phyloP scores from a whole-genome alignment of 2,329 filamentous ascomycete genomes.

The Pseudogymnoascus sp. region DNA sequence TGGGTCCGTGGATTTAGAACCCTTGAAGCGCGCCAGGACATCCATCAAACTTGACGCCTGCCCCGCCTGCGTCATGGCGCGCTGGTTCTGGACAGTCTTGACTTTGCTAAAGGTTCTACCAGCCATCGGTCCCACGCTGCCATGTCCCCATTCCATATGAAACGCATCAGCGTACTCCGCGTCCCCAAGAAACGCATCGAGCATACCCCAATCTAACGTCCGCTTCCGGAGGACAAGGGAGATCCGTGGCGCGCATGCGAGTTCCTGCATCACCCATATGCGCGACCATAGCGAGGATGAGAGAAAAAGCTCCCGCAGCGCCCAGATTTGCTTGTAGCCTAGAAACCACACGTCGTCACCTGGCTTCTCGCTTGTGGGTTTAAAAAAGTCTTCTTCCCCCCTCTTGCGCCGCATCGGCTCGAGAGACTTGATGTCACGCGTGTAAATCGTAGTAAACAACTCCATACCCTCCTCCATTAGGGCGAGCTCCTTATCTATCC shows the following conservation, averaged over 20 bases:
- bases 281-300: conserved; percentile 10
- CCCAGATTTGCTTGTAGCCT: background rate
- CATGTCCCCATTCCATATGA: conserved; percentile 5
- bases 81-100: conserved; percentile 5
- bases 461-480: background rate
- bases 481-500: background rate
- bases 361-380: background rate
- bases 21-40: conserved; percentile 15
- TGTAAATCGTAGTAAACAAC: background rate
- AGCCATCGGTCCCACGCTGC: background rate
- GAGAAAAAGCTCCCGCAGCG: background rate
- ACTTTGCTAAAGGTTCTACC: background rate
- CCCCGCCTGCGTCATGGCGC: background rate
- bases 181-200: background rate
- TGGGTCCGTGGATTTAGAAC: conserved; percentile 11
- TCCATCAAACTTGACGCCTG: conserved; percentile 12
- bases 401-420: background rate
- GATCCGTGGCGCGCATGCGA: conserved; percentile 12
- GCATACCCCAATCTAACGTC: conserved; percentile 12
- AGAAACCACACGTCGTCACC: background rate
- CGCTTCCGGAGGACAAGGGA: conserved; percentile 1
- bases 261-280: conserved; percentile 14
- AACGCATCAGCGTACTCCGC: background rate
- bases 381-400: background rate
- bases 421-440: background rate